These are phyloP conservation scores for Arabis hirsuta DNA, from an alignment of 345 rosid species.

Conservation along the genomic window DNA sequence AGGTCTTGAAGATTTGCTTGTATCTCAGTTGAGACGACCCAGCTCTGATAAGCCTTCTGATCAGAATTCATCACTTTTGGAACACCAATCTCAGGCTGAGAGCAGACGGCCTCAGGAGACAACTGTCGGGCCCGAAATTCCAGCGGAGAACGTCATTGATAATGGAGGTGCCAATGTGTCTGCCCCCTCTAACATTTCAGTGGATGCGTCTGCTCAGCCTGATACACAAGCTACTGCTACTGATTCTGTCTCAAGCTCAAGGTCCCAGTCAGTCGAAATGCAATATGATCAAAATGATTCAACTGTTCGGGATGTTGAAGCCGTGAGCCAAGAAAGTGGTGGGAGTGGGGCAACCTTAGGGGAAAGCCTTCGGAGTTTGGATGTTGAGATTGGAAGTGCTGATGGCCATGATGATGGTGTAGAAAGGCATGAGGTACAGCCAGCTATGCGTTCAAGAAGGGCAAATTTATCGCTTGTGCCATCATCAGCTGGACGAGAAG, in stretches of 20 bases:
- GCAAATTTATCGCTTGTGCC: conserved; percentile 59
- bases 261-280: conserved; percentile 76
- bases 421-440: conserved; percentile 82
- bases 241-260: conserved; percentile 52
- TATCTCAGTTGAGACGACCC: conserved; percentile 85
- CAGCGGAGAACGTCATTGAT: conserved; percentile 54
- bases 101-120: conserved; percentile 51
- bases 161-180: conserved; percentile 52
- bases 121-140: conserved; percentile 50
- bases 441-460: conserved; percentile 68
- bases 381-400: conserved; percentile 98
- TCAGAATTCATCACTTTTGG: conserved; percentile 52
- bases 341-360: conserved; percentile 97
- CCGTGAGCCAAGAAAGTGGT: conserved; percentile 96
- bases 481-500: conserved; percentile 67
- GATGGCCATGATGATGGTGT: conserved; percentile 98
- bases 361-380: conserved; percentile 95
- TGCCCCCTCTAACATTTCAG: conserved; percentile 50
- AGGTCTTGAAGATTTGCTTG: conserved; percentile 91
- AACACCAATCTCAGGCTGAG: conserved; percentile 57
- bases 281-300: conserved; percentile 91
- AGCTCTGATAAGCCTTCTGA: conserved; percentile 65
- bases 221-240: conserved; percentile 52
- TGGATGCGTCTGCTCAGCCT: conserved; percentile 53
- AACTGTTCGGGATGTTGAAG: conserved; percentile 84